These are phyloP conservation scores for Cercospora sp. DNA, from an alignment of 2,329 filamentous ascomycete genomes.

Conservation along the genomic window DNA sequence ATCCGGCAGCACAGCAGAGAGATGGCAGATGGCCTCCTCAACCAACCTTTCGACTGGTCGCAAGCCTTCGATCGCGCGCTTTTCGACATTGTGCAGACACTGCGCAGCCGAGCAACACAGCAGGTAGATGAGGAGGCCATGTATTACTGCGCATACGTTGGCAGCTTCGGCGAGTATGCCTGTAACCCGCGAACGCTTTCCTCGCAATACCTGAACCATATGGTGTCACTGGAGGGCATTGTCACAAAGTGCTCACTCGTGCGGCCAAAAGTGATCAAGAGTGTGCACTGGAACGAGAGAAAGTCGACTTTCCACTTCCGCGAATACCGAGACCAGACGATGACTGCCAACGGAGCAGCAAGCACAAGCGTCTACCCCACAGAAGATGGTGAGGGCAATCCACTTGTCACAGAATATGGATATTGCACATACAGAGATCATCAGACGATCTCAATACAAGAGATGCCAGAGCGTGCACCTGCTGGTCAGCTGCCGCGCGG, in stretches of 20 bases:
- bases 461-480: constrained; percentile 96
- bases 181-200: constrained; percentile 93
- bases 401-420: constrained; percentile 91
- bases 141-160: constrained; percentile 97
- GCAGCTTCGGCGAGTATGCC: constrained; percentile 90
- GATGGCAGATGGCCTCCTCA: constrained; percentile 75
- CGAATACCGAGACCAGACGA: constrained; percentile 94
- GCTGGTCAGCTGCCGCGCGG: constrained; percentile 92
- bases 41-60: constrained; percentile 82
- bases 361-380: constrained; percentile 92
- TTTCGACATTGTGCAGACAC: constrained; percentile 79
- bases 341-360: constrained; percentile 82
- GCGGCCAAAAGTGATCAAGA: constrained; percentile 95
- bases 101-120: constrained; percentile 72
- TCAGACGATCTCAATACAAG: constrained; percentile 96
- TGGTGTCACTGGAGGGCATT: constrained; percentile 97
- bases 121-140: constrained; percentile 73
- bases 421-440: constrained; percentile 95
- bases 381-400: constrained; percentile 89
- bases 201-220: constrained; percentile 86
- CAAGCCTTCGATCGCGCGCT: constrained; percentile 88
- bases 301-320: constrained; percentile 84
- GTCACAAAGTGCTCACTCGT: constrained; percentile 96
- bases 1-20: constrained; percentile 83
- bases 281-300: constrained; percentile 90